Evolutionary conservation across 306 rosid genomes (phyloP).

Genomic region (Delonix regia): DNA sequence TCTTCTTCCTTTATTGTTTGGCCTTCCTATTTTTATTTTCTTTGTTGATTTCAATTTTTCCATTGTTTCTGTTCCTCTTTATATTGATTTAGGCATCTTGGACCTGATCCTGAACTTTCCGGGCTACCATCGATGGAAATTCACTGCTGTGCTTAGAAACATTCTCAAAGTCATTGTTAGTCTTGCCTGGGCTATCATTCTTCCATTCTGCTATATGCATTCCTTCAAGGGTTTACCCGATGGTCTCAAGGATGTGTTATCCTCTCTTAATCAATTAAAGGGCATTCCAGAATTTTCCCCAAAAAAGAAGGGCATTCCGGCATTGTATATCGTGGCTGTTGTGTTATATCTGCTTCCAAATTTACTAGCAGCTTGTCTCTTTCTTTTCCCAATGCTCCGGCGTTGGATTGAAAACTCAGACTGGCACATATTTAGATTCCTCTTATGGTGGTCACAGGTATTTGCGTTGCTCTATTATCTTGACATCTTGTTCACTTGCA

Average conservation of each 20-base stretch:
- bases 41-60: slow-evolving; percentile 27
- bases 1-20: background rate
- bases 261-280: slow-evolving; percentile 54
- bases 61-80: slow-evolving; percentile 22
- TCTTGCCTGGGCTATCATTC: slow-evolving; percentile 76
- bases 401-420: slow-evolving; percentile 99
- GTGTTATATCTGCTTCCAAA: slow-evolving; percentile 83
- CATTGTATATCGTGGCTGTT: slow-evolving; percentile 70
- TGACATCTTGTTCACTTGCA: background rate
- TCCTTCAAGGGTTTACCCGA: slow-evolving; percentile 50
- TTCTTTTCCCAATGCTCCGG: slow-evolving; percentile 90
- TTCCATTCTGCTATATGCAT: slow-evolving; percentile 72
- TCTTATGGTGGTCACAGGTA: slow-evolving; percentile 99
- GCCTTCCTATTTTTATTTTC: slow-evolving; percentile 7
- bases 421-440: slow-evolving; percentile 86
- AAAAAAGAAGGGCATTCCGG: slow-evolving; percentile 61
- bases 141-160: slow-evolving; percentile 69
- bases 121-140: slow-evolving; percentile 84
- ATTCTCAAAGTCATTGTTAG: slow-evolving; percentile 79
- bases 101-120: slow-evolving; percentile 80
- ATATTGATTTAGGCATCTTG: slow-evolving; percentile 69
- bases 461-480: slow-evolving; percentile 25
- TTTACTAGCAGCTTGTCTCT: slow-evolving; percentile 65
- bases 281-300: slow-evolving; percentile 57
- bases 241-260: slow-evolving; percentile 41